Percentiles rank a stretch among this genome's conserved stretches.
phyloP scores from a whole-genome alignment of 2,329 filamentous ascomycete genomes.

The Pseudogymnoascus verrucosus region DNA sequence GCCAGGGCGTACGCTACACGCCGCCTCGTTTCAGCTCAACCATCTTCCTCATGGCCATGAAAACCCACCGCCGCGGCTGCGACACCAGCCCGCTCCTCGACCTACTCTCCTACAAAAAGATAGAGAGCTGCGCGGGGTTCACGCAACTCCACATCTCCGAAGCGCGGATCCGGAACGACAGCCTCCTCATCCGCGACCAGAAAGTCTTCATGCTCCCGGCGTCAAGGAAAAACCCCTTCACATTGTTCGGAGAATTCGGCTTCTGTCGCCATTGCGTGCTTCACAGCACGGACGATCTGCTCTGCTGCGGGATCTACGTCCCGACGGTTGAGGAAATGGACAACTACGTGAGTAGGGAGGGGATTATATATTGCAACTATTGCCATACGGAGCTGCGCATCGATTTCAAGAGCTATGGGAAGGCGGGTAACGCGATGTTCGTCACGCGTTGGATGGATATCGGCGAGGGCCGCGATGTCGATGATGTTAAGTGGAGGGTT shows the following conservation, averaged over 20 bases:
- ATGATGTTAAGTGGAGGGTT: slow-evolving; percentile 11
- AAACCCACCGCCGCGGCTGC: slow-evolving; percentile 11
- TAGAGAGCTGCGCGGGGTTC: neutral
- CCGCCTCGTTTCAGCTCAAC: slow-evolving; percentile 12
- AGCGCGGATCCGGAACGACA: slow-evolving; percentile 12
- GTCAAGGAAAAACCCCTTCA: slow-evolving; percentile 6
- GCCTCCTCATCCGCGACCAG: slow-evolving; percentile 15
- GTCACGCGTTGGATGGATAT: slow-evolving; percentile 16
- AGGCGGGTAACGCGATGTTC: slow-evolving; percentile 13
- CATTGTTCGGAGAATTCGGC: slow-evolving; percentile 5
- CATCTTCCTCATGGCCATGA: slow-evolving; percentile 16
- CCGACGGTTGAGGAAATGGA: slow-evolving; percentile 8
- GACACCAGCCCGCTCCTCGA: slow-evolving; percentile 3
- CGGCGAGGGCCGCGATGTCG: slow-evolving; percentile 9
- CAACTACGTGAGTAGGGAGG: slow-evolving; percentile 11
- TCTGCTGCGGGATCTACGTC: slow-evolving; percentile 9
- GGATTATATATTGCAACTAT: slow-evolving; percentile 11
- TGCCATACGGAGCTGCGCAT: slow-evolving; percentile 14
- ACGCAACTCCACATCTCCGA: slow-evolving; percentile 5
- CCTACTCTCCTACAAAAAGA: slow-evolving; percentile 5
- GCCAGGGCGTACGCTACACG: neutral
- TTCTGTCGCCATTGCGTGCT: slow-evolving; percentile 12
- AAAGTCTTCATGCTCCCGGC: slow-evolving; percentile 13
- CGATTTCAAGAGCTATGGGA: slow-evolving; percentile 14
- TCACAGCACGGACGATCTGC: neutral